These are phyloP conservation scores for Carex parvula DNA, from an alignment of 176 grass and related monocot genomes.

Conservation along the genomic window DNA sequence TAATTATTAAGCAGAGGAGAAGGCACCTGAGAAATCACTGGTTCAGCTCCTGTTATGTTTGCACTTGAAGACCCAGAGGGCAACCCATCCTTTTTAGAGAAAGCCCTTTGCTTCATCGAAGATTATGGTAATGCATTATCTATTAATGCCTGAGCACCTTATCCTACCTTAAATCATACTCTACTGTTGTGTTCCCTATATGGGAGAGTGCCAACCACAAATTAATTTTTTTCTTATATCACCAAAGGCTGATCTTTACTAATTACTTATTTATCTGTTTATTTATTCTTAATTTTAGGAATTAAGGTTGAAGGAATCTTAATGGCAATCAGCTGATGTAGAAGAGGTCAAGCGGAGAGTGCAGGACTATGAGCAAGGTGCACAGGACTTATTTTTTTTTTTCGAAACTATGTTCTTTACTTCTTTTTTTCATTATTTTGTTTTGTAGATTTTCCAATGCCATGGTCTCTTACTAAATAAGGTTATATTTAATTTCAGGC, in stretches of 20 bases:
- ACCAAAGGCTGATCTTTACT: background rate
- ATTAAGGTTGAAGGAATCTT: constrained; percentile 95
- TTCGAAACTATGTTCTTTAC: constrained; percentile 7
- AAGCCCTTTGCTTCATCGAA: constrained; percentile 92
- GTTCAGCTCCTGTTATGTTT: constrained; percentile 64
- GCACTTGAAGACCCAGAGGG: constrained; percentile 80
- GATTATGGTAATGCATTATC: constrained; percentile 58
- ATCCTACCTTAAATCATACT: background rate
- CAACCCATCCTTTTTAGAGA: constrained; percentile 88
- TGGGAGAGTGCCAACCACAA: background rate
- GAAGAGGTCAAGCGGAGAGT: constrained; percentile 98
- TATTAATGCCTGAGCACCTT: constrained; percentile 12
- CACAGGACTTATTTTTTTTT: constrained; percentile 21
- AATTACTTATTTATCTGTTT: constrained; percentile 9
- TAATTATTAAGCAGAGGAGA: constrained; percentile 45
- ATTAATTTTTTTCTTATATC: background rate
- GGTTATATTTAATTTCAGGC: constrained; percentile 39
- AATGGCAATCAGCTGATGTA: constrained; percentile 97
- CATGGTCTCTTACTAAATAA: background rate
- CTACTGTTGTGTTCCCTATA: background rate
- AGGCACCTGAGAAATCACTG: constrained; percentile 38
- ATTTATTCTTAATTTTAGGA: constrained; percentile 45
- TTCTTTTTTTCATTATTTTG: background rate
- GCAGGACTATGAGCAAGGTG: constrained; percentile 92
- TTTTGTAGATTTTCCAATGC: background rate